Evolutionary conservation across 2,329 filamentous ascomycete species (phyloP).

Genomic region (Colletotrichum shisoi): DNA sequence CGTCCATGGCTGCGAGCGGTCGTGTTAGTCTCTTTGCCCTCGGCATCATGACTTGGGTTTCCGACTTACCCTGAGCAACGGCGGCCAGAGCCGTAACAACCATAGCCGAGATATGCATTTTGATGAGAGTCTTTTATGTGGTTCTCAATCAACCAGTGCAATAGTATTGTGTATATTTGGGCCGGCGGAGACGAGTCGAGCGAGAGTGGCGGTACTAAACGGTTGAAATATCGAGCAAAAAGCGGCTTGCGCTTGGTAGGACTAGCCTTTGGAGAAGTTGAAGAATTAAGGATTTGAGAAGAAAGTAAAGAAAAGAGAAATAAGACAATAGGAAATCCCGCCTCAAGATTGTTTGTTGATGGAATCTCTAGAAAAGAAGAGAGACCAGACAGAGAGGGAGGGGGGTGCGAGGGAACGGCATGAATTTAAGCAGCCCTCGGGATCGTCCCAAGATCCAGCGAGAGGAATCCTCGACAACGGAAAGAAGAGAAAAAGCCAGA

Average conservation of each 20-base stretch:
- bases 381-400: slow-evolving; percentile 46
- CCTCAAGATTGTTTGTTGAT: slow-evolving; percentile 26
- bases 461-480: neutral
- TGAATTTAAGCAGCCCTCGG: slow-evolving; percentile 54
- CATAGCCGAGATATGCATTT: slow-evolving; percentile 63
- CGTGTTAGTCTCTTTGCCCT: slow-evolving; percentile 28
- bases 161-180: slow-evolving; percentile 7
- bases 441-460: slow-evolving; percentile 48
- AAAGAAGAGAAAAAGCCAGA: slow-evolving; percentile 12
- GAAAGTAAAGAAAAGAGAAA: slow-evolving; percentile 44
- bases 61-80: slow-evolving; percentile 55
- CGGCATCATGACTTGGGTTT: no score
- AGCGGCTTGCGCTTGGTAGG: slow-evolving; percentile 61
- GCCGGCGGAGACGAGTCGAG: slow-evolving; percentile 22
- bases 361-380: slow-evolving; percentile 28
- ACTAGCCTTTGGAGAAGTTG: slow-evolving; percentile 55
- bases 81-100: slow-evolving; percentile 58
- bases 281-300: slow-evolving; percentile 40
- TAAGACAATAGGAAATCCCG: slow-evolving; percentile 40
- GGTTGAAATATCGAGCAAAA: slow-evolving; percentile 35
- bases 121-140: slow-evolving; percentile 45
- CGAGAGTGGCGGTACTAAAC: slow-evolving; percentile 42
- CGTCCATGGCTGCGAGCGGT: slow-evolving; percentile 47
- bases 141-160: slow-evolving; percentile 40
- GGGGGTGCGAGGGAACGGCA: slow-evolving; percentile 45